phyloP scores from a whole-genome alignment of 352 stramenopile genomes.

The Aphanomyces euteiches region DNA sequence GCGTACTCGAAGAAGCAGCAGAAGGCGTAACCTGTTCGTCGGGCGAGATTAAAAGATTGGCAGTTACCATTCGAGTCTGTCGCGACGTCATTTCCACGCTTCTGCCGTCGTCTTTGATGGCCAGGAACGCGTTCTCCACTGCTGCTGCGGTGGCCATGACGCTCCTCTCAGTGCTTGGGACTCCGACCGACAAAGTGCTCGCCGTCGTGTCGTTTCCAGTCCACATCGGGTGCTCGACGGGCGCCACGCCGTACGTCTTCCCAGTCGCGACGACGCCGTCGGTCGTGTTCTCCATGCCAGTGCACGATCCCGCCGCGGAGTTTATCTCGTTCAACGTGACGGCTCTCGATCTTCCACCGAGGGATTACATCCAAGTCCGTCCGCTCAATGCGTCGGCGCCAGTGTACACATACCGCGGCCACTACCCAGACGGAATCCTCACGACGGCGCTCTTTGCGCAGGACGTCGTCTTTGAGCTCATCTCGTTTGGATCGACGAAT shows the following conservation, averaged over 20 bases:
- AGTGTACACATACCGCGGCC: conserved; percentile 13
- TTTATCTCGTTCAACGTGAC: conserved; percentile 67
- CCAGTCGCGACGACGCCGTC: background rate
- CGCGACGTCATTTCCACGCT: too few species aligned
- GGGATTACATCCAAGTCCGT: conserved; percentile 53
- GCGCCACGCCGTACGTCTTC: background rate
- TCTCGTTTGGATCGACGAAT: conserved; percentile 17
- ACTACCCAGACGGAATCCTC: background rate
- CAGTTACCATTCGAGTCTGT: too few species aligned
- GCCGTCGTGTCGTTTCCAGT: background rate
- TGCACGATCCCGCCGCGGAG: conserved; percentile 47
- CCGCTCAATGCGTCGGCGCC: conserved; percentile 32
- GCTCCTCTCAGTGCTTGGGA: too few species aligned
- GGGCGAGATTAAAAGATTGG: too few species aligned
- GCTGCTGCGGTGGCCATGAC: too few species aligned
- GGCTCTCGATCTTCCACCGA: conserved; percentile 53
- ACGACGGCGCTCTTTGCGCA: background rate
- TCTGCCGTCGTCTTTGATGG: too few species aligned
- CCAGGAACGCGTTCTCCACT: too few species aligned
- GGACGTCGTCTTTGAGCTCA: conserved; percentile 7
- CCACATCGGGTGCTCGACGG: background rate
- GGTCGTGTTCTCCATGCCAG: background rate
- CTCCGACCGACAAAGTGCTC: background rate
- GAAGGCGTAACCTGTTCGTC: conserved; percentile 28
- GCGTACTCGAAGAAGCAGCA: conserved; percentile 70